Evolutionary conservation across 352 stramenopile genomes (phyloP).

Genomic region (Globisporangium mamillatum): DNA sequence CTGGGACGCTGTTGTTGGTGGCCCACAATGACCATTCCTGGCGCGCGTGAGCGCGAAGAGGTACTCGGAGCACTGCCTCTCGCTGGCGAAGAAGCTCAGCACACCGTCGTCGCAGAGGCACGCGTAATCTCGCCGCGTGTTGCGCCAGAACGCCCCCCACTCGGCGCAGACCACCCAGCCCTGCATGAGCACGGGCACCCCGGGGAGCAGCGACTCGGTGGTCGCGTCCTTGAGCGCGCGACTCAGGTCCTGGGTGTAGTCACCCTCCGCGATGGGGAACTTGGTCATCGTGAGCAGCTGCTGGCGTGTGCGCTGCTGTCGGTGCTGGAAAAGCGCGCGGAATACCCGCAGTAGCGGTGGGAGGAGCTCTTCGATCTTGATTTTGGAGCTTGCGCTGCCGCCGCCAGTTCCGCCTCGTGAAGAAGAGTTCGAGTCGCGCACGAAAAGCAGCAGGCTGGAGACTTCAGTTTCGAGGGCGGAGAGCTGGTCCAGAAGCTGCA

Average conservation of each 20-base stretch:
- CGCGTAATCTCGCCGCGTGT: slow-evolving; percentile 51
- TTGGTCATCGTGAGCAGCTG: background rate
- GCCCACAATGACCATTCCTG: slow-evolving; percentile 15
- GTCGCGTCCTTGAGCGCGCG: slow-evolving; percentile 21
- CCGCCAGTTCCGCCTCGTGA: too few relatives aligned
- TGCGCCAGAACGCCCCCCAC: slow-evolving; percentile 67
- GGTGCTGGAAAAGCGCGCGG: slow-evolving; percentile 1
- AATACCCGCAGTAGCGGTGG: slow-evolving; percentile 5
- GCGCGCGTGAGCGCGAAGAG: slow-evolving; percentile 47
- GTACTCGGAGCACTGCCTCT: slow-evolving; percentile 48
- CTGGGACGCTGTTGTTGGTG: slow-evolving; percentile 4
- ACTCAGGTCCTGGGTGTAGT: background rate
- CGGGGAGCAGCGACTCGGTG: slow-evolving; percentile 15
- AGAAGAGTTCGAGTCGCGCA: background rate
- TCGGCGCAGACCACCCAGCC: slow-evolving; percentile 57
- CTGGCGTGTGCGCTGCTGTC: background rate
- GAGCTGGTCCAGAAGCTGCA: slow-evolving; percentile 9
- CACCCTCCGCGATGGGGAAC: slow-evolving; percentile 7
- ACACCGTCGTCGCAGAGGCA: slow-evolving; percentile 60
- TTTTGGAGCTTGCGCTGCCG: background rate
- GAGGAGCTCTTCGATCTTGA: slow-evolving; percentile 11
- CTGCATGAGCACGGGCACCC: slow-evolving; percentile 29
- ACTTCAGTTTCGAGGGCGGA: slow-evolving; percentile 1
- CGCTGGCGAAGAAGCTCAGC: slow-evolving; percentile 51
- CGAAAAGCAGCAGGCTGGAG: slow-evolving; percentile 3